Base-by-base conservation (phyloP, 495 filamentous ascomycete genomes). In the Penicillium odoratum region DNA sequence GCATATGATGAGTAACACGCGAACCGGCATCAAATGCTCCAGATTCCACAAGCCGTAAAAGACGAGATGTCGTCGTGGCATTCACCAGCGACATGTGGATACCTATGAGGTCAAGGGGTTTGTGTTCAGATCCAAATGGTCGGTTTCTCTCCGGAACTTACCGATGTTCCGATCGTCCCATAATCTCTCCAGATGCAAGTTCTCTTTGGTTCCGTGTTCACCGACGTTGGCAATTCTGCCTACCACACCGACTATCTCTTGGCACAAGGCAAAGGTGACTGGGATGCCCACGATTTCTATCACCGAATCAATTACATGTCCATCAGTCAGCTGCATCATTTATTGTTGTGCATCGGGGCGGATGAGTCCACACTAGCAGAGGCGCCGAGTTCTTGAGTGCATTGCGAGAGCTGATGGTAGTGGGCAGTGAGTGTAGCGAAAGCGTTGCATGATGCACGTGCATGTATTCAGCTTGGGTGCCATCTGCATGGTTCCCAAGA, bases 241-340 rank as follows among this genome's bases (percentile, higher is more conserved):
- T 5, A 78, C 79, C 0, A 76, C 65, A 5, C 72, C 79, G 4
- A 85, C 73, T 10, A 85, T 50, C n/a, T 72, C 63, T 61, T 82
- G 80, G 46, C 69, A 70, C 53, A 79, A 56, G 31, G 73, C 70
- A 58, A 82, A 78, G 4, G 74, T 78, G 15, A 69, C 72, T 6
- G 74, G 75, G 16, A 78, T 63, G 3, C 82, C 82, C 6, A 83
- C 82, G 5, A 76, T 79, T 62, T 85, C 82, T 50, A 85, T 79
- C 25, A 85, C 79, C 30, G 74, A 68, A 59, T 85, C 80, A 51
- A 75, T 81, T 1, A 78, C 79, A 40, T 72, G 69, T 3, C 73
- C 75, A 6, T 74, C 73, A 0, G 77, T 81, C 28, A 79, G 52
- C 3, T 62, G 63, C 45, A 69, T 68, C 5, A 79, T 69, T 9